Conservation (phyloP, 2,329 filamentous ascomycete species). For the Sclerotinia spermophila region DNA sequence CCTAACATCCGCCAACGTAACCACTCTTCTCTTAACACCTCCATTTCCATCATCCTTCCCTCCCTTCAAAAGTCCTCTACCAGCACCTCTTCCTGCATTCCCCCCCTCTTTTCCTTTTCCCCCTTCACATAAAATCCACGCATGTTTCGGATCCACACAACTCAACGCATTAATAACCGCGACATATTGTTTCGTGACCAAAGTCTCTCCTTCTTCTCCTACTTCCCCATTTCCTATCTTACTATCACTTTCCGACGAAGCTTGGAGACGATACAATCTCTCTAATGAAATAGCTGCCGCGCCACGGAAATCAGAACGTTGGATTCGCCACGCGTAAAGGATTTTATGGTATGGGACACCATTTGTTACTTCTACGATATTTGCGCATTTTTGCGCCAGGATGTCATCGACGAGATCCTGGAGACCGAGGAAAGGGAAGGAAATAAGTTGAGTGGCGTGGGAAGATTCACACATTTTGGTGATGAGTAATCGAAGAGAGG, state of each 20-base stretch:
- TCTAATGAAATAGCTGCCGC: slow-evolving; percentile 61
- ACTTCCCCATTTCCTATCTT: slow-evolving; percentile 50
- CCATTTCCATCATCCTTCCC: background rate
- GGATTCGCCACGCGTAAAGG: slow-evolving; percentile 86
- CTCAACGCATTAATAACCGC: slow-evolving; percentile 88
- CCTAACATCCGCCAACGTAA: slow-evolving; percentile 81
- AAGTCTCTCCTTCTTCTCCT: slow-evolving; percentile 56
- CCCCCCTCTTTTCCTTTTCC: slow-evolving; percentile 34
- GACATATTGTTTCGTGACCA: slow-evolving; percentile 74
- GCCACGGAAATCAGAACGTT: slow-evolving; percentile 83
- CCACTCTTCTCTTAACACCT: slow-evolving; percentile 59
- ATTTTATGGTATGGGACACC: slow-evolving; percentile 80
- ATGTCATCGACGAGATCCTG: slow-evolving; percentile 76
- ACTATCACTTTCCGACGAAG: slow-evolving; percentile 56
- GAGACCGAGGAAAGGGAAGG: slow-evolving; percentile 74
- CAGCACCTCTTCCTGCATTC: slow-evolving; percentile 18
- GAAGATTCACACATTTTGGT: slow-evolving; percentile 66
- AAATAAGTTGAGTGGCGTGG: slow-evolving; percentile 64
- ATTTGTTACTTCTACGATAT: slow-evolving; percentile 60
- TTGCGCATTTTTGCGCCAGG: slow-evolving; percentile 67
- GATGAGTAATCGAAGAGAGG: slow-evolving; percentile 67
- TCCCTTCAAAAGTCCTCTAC: background rate
- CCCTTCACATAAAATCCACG: slow-evolving; percentile 67
- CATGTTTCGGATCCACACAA: slow-evolving; percentile 77
- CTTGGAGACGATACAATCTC: slow-evolving; percentile 58